Conservation (phyloP, 441 rosid species). For the Cnidoscolus chayamansa region DNA sequence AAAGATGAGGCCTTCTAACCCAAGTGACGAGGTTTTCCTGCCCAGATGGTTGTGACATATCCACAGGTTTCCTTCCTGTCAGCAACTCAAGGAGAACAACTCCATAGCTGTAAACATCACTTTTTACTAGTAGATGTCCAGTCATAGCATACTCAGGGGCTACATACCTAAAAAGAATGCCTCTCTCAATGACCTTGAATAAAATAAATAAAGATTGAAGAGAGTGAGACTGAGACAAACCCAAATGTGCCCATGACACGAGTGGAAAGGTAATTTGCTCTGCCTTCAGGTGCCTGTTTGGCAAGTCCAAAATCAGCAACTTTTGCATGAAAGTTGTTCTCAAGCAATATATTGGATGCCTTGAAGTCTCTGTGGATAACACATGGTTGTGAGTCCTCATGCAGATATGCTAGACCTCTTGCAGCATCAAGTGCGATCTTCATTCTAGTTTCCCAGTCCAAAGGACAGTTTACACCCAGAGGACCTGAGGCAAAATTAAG, state of each 20-base stretch:
- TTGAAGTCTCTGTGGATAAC: conserved; percentile 94
- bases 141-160: conserved; percentile 99
- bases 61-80: conserved; percentile 92
- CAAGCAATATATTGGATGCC: conserved; percentile 87
- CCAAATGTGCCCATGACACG: conserved; percentile 98
- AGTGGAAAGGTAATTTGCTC: conserved; percentile 76
- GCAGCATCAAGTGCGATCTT: conserved; percentile 98
- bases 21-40: conserved; percentile 94
- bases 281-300: conserved; percentile 95
- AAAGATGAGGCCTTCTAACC: conserved; percentile 43
- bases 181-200: conserved; percentile 12
- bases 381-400: conserved; percentile 94
- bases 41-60: conserved; percentile 94
- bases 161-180: conserved; percentile 59
- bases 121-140: conserved; percentile 86
- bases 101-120: conserved; percentile 95
- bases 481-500: conserved; percentile 58
- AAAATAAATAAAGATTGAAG: not conserved
- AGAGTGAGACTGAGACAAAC: conserved; percentile 28
- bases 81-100: conserved; percentile 90
- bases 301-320: conserved; percentile 95
- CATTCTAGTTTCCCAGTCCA: conserved; percentile 95
- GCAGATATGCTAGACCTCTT: conserved; percentile 90
- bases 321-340: conserved; percentile 83
- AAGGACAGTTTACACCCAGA: conserved; percentile 80